Evolutionary conservation across 2,329 filamentous ascomycete species (phyloP).

Genomic region (Microcyclosporella mali): DNA sequence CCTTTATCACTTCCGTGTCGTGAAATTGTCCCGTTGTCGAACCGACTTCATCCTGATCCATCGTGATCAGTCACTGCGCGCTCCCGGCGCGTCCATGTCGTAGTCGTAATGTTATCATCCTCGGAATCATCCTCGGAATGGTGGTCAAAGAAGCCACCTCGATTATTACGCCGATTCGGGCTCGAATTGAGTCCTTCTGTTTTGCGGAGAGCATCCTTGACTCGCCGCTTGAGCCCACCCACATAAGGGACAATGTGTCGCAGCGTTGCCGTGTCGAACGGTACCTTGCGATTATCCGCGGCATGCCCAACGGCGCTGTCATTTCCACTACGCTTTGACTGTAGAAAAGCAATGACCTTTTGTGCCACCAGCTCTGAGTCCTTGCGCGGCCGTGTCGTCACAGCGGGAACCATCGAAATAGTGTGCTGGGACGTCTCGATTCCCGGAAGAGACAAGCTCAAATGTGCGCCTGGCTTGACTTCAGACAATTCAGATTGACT

Average conservation of each 20-base stretch:
- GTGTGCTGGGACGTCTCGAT: slow-evolving; percentile 12
- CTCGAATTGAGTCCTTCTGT: slow-evolving; percentile 44
- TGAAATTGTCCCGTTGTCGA: slow-evolving; percentile 11
- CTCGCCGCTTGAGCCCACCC: slow-evolving; percentile 42
- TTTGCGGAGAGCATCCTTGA: slow-evolving; percentile 43
- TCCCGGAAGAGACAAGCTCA: background rate
- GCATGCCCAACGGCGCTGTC: slow-evolving; percentile 24
- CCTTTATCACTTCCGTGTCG: slow-evolving; percentile 15
- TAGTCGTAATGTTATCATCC: too few species aligned
- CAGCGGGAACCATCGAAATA: slow-evolving; percentile 7
- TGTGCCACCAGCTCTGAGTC: slow-evolving; percentile 55
- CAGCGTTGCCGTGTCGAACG: slow-evolving; percentile 60
- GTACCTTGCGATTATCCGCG: slow-evolving; percentile 48
- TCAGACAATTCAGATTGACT: slow-evolving; percentile 1
- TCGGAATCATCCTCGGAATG: background rate
- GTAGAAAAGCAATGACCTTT: slow-evolving; percentile 56
- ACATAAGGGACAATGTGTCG: slow-evolving; percentile 55
- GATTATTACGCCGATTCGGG: slow-evolving; percentile 27
- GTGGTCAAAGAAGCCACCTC: too few species aligned
- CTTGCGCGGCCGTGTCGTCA: slow-evolving; percentile 44
- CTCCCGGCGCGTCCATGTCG: slow-evolving; percentile 16
- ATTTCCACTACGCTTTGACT: slow-evolving; percentile 30
- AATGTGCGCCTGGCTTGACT: background rate
- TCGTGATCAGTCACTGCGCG: slow-evolving; percentile 26
- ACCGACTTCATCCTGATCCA: slow-evolving; percentile 12